Conservation (phyloP, 1,139 yeast species). For the Blastobotrys persicus region DNA sequence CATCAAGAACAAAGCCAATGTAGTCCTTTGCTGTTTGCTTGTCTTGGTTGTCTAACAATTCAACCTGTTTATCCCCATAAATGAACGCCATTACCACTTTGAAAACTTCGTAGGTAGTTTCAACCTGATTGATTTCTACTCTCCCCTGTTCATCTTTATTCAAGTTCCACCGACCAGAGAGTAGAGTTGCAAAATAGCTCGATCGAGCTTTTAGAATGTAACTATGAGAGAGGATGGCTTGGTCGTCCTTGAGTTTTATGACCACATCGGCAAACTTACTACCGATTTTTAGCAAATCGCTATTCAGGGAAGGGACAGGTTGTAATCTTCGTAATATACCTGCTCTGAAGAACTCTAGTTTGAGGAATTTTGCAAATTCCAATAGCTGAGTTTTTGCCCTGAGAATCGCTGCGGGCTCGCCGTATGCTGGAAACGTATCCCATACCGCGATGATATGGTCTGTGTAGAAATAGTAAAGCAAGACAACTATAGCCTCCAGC, state of each 20-base stretch:
- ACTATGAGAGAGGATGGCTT: conserved; percentile 45
- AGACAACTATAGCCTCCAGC: conserved; percentile 37
- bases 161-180: conserved; percentile 54
- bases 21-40: conserved; percentile 43
- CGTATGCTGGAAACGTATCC: conserved; percentile 33
- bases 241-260: conserved; percentile 45
- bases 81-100: conserved; percentile 52
- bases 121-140: conserved; percentile 43
- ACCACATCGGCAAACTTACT: conserved; percentile 32
- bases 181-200: conserved; percentile 60
- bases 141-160: conserved; percentile 3
- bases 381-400: conserved; percentile 31
- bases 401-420: conserved; percentile 26
- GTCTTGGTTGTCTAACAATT: conserved; percentile 44
- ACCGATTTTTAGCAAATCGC: conserved; percentile 21
- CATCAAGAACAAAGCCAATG: conserved; percentile 54
- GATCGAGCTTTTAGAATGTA: conserved; percentile 54
- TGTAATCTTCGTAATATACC: conserved; percentile 25
- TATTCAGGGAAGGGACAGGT: conserved; percentile 21
- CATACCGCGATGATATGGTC: conserved; percentile 44
- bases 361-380: conserved; percentile 23
- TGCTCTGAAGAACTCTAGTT: conserved; percentile 24
- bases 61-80: conserved; percentile 51
- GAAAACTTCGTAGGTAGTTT: conserved; percentile 48
- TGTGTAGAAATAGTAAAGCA: conserved; percentile 49